phyloP scores from a whole-genome alignment of 495 filamentous ascomycete species.

The Friedmanniomyces simplex region DNA sequence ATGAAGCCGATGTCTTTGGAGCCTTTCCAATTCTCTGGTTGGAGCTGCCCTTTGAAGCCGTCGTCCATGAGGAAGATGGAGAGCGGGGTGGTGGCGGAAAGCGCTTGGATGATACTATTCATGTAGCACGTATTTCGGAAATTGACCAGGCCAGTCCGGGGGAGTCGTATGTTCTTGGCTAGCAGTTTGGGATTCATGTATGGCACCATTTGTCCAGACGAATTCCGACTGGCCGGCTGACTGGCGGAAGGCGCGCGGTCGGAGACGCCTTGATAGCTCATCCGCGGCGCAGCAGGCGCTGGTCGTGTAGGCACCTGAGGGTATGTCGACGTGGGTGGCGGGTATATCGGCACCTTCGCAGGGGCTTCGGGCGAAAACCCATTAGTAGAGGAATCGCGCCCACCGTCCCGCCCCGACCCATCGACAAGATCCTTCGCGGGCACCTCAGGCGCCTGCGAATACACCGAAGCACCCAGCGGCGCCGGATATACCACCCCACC shows the following conservation, averaged over 20 bases:
- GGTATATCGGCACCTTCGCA: constrained; percentile 10
- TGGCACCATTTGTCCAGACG: constrained; percentile 30
- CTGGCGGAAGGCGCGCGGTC: constrained; percentile 49
- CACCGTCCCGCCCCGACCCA: too few relatives aligned
- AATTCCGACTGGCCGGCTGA: constrained; percentile 36
- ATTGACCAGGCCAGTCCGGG: constrained; percentile 64
- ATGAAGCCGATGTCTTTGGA: constrained; percentile 61
- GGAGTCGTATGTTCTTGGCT: constrained; percentile 34
- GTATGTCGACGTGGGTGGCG: constrained; percentile 19
- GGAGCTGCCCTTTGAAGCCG: constrained; percentile 32
- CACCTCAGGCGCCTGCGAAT: background rate
- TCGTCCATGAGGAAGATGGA: constrained; percentile 57
- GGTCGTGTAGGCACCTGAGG: constrained; percentile 51
- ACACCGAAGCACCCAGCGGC: background rate
- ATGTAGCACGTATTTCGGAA: constrained; percentile 81
- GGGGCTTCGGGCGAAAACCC: background rate
- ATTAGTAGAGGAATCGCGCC: background rate
- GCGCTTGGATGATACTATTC: constrained; percentile 75
- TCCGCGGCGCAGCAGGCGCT: constrained; percentile 72
- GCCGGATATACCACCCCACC: background rate
- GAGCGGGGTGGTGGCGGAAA: constrained; percentile 65
- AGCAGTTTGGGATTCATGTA: constrained; percentile 40
- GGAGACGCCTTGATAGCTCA: constrained; percentile 81
- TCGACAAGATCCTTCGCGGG: background rate
- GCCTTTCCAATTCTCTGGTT: constrained; percentile 51